phyloP scores from a whole-genome alignment of 306 rosid genomes.

The Prunus davidiana region DNA sequence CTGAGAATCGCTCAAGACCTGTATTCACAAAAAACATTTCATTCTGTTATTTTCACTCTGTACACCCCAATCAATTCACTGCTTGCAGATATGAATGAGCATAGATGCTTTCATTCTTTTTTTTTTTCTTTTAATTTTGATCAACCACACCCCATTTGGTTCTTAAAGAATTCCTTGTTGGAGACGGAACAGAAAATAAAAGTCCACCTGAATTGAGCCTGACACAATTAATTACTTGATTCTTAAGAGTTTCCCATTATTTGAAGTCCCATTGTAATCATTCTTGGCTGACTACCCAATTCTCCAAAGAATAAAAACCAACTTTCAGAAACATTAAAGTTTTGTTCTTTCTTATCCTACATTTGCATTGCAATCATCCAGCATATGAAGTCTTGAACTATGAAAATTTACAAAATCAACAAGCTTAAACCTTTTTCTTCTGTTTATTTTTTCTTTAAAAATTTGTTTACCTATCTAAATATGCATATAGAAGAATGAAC shows the following conservation, averaged over 20 bases:
- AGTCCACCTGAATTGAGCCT: neutral
- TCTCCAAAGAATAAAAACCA: neutral
- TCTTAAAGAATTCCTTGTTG: neutral
- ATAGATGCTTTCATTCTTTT: neutral
- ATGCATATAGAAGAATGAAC: neutral
- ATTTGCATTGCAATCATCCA: neutral
- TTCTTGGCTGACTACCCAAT: neutral
- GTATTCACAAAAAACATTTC: conserved; percentile 25
- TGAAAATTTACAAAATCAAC: neutral
- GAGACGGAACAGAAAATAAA: neutral
- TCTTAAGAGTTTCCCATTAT: neutral
- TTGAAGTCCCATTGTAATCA: neutral
- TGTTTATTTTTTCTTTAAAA: too few relatives aligned
- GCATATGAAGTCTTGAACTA: neutral
- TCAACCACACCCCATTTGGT: too few relatives aligned
- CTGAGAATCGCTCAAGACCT: conserved; percentile 90
- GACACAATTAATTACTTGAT: neutral
- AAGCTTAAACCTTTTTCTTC: too few relatives aligned
- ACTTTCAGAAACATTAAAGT: neutral
- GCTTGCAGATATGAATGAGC: neutral
- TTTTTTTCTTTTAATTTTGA: too few relatives aligned
- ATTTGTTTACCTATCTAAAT: too few relatives aligned
- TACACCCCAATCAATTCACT: neutral
- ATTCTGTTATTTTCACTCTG: neutral
- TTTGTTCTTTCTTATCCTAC: neutral